Percentiles rank a stretch among this genome's conserved stretches.
phyloP scores from a whole-genome alignment of 2,329 filamentous ascomycete genomes.

The Colletotrichum siamense region DNA sequence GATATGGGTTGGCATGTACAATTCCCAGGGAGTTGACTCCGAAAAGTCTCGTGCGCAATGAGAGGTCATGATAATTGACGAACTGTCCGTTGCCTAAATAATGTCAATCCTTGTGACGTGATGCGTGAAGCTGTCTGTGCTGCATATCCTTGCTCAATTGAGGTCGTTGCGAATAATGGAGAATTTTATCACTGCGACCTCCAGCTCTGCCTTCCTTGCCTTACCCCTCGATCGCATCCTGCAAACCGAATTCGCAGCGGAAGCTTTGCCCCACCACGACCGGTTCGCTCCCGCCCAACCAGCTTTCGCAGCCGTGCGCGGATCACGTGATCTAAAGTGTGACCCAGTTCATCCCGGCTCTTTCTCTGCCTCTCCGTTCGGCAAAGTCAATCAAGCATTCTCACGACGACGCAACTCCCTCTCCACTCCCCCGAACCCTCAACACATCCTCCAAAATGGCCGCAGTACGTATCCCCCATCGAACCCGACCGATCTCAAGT shows the following conservation, averaged over 20 bases:
- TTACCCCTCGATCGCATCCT: conserved; percentile 12
- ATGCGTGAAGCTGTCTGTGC: background rate
- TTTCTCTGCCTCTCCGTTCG: conserved; percentile 39
- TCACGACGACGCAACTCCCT: conserved; percentile 53
- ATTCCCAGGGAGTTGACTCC: conserved; percentile 21
- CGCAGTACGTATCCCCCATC: conserved; percentile 60
- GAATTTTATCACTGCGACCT: background rate
- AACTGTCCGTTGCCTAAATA: background rate
- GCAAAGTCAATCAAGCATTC: conserved; percentile 51
- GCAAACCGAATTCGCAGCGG: background rate
- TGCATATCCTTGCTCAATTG: background rate
- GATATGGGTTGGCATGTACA: conserved; percentile 29
- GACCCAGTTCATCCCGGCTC: conserved; percentile 26
- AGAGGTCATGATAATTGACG: conserved; percentile 20
- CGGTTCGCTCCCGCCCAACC: background rate
- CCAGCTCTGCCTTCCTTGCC: background rate
- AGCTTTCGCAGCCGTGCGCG: background rate
- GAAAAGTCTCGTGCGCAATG: conserved; percentile 20
- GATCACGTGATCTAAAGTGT: conserved; percentile 36
- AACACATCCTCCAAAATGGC: conserved; percentile 66
- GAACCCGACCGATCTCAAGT: background rate
- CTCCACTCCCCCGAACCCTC: conserved; percentile 52
- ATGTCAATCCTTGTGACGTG: background rate
- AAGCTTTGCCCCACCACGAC: conserved; percentile 15
- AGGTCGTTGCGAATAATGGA: background rate